Conservation (phyloP, 345 rosid species). For the Citrus mangshanensis region DNA sequence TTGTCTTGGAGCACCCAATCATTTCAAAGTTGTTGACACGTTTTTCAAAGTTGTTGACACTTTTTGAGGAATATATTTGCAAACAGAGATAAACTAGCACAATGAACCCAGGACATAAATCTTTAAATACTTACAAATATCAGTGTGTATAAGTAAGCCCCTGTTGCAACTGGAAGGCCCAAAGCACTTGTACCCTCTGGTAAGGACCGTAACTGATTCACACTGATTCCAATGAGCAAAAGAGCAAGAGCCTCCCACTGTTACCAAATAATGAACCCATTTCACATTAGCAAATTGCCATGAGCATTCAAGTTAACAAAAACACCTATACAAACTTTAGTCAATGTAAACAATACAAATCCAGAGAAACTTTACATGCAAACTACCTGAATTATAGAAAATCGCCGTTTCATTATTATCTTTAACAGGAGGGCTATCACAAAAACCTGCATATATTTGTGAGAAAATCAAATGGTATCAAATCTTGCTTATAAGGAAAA, state of each 20-base stretch:
- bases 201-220: conserved; percentile 18
- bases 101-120: neutral
- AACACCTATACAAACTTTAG: neutral
- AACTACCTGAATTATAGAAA: conserved; percentile 15
- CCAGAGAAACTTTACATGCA: no score
- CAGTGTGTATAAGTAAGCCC: conserved; percentile 34
- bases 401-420: conserved; percentile 19
- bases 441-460: conserved; percentile 6
- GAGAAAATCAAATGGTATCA: neutral
- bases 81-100: neutral
- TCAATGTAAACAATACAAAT: neutral
- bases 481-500: neutral
- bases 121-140: conserved; percentile 27
- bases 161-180: conserved; percentile 18
- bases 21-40: neutral
- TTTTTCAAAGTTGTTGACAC: neutral
- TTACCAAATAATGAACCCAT: neutral
- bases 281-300: neutral
- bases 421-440: conserved; percentile 20
- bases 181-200: conserved; percentile 17
- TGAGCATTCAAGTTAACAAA: neutral
- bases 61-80: neutral
- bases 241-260: conserved; percentile 29
- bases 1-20: neutral
- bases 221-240: conserved; percentile 23